A percentile compares a stretch with the other conserved stretches of the same genome.
Evolutionary conservation across 1,284 basidiomycete species (phyloP).

Genomic region (Ustilago trichophora): DNA sequence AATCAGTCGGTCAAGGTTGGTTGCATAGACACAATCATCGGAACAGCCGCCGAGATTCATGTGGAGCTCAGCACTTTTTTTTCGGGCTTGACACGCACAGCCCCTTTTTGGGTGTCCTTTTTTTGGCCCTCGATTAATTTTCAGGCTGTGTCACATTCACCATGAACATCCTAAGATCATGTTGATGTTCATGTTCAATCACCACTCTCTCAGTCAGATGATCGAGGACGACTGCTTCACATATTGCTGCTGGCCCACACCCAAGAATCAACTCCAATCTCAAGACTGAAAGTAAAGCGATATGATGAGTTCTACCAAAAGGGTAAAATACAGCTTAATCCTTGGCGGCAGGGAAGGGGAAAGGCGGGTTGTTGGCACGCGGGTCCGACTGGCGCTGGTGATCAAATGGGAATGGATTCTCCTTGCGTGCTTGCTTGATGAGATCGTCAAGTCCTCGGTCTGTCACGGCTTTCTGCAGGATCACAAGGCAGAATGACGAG

Average conservation of each 20-base stretch:
- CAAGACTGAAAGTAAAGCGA: too few relatives aligned
- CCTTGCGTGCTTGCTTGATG: constrained; percentile 76
- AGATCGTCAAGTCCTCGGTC: constrained; percentile 79
- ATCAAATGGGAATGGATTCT: constrained; percentile 64
- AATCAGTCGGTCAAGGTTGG: too few relatives aligned
- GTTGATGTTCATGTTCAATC: too few relatives aligned
- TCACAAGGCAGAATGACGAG: neutral
- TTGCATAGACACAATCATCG: too few relatives aligned
- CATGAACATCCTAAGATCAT: too few relatives aligned
- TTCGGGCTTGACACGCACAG: neutral
- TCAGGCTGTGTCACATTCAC: too few relatives aligned
- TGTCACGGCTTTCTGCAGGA: constrained; percentile 79
- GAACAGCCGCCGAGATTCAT: constrained; percentile 6
- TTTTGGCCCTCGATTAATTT: too few relatives aligned
- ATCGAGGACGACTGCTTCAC: too few relatives aligned
- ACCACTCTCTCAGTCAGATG: too few relatives aligned
- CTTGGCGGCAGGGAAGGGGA: constrained; percentile 53
- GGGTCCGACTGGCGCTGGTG: constrained; percentile 30
- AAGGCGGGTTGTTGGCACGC: constrained; percentile 48
- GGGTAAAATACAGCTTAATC: constrained; percentile 6
- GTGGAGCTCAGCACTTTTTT: constrained; percentile 5
- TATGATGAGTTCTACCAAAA: too few relatives aligned
- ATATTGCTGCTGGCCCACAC: too few relatives aligned
- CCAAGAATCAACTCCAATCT: too few relatives aligned
- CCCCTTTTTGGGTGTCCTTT: neutral